Conservation (phyloP, 2,329 filamentous ascomycete genomes). For the Tolypocladium amazonense region DNA sequence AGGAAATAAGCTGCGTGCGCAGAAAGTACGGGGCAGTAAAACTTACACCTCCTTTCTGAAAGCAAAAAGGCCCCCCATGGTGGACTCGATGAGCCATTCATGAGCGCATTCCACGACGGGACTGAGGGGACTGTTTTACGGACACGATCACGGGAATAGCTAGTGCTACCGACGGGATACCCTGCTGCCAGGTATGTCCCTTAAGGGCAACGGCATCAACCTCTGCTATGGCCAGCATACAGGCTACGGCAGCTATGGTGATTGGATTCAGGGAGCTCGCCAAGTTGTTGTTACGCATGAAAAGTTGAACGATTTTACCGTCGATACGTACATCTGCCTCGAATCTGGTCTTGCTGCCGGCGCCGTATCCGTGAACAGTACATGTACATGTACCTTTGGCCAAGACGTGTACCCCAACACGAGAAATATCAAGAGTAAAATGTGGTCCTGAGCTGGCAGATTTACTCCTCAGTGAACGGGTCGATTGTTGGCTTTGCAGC, state of each 20-base stretch:
- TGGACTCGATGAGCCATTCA: constrained; percentile 48
- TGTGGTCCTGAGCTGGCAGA: background rate
- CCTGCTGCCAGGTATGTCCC: constrained; percentile 19
- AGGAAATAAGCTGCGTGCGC: too few relatives aligned
- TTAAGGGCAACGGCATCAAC: constrained; percentile 31
- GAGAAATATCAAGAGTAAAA: background rate
- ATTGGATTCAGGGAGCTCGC: constrained; percentile 50
- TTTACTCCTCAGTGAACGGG: background rate
- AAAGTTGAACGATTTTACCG: constrained; percentile 23
- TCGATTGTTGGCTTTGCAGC: too few relatives aligned
- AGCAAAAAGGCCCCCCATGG: constrained; percentile 22
- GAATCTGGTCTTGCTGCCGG: constrained; percentile 43
- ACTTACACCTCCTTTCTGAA: too few relatives aligned
- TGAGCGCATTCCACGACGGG: constrained; percentile 47
- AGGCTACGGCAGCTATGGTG: constrained; percentile 60
- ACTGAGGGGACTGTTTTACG: constrained; percentile 48
- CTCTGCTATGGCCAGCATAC: constrained; percentile 53
- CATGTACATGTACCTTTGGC: too few relatives aligned
- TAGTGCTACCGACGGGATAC: constrained; percentile 45
- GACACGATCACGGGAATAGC: constrained; percentile 55
- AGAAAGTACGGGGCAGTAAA: too few relatives aligned
- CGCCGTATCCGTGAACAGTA: constrained; percentile 39
- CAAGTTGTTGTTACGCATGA: constrained; percentile 39
- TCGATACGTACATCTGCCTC: constrained; percentile 51
- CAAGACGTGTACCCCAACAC: background rate